Percentiles rank a stretch among this genome's conserved stretches.
These are phyloP conservation scores for Sugiyamaella boreocaroliniensis DNA, from an alignment of 805 yeast genomes.

Conservation along the genomic window DNA sequence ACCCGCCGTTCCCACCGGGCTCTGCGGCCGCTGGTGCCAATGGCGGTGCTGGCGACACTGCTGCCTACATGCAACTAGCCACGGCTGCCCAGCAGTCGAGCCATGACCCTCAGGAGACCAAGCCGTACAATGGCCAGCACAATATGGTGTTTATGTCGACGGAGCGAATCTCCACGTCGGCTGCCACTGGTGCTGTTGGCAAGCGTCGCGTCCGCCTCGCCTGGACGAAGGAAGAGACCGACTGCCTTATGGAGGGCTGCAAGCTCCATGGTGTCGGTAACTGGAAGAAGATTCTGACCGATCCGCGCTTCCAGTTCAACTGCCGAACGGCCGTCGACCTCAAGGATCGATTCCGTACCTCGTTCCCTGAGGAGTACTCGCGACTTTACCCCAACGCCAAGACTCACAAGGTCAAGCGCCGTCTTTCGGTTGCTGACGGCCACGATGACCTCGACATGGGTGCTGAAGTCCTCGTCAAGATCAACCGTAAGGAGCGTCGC, in stretches of 20 bases:
- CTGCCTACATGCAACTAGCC: constrained; percentile 10
- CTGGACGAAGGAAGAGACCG: constrained; percentile 41
- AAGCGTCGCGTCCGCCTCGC: constrained; percentile 33
- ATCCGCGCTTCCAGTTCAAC: constrained; percentile 35
- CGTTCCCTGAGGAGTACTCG: constrained; percentile 40
- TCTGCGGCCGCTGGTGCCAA: not conserved
- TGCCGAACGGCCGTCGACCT: constrained; percentile 41
- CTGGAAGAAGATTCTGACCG: constrained; percentile 41
- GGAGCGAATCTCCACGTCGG: not conserved
- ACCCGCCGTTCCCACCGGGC: constrained; percentile 1
- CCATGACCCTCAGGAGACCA: not conserved
- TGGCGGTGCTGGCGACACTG: constrained; percentile 4
- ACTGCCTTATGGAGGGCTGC: constrained; percentile 38
- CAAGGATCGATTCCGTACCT: constrained; percentile 40
- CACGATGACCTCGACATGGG: not conserved
- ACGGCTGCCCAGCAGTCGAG: constrained; percentile 5
- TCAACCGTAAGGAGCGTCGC: constrained; percentile 39
- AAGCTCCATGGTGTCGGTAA: constrained; percentile 39
- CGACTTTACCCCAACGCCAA: constrained; percentile 40
- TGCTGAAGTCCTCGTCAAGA: constrained; percentile 30
- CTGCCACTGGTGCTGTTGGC: constrained; percentile 14
- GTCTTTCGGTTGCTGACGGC: constrained; percentile 1
- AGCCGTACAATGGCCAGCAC: constrained; percentile 1
- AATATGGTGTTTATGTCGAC: constrained; percentile 8
- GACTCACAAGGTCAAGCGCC: constrained; percentile 34